These are phyloP conservation scores for Potentilla sterilis DNA, from an alignment of 306 rosid species.

Conservation along the genomic window DNA sequence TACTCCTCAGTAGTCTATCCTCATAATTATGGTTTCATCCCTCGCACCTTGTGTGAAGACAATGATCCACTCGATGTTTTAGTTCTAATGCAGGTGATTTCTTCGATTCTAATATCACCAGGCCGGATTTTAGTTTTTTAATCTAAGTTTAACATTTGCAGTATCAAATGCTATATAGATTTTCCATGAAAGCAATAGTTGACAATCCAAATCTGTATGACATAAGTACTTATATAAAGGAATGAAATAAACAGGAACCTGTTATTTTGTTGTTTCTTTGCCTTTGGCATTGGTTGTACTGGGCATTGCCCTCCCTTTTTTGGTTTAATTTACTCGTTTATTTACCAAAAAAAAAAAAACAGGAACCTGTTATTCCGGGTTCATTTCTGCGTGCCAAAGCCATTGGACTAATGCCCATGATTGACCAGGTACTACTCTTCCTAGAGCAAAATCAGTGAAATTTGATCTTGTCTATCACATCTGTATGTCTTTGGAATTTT, in stretches of 20 bases:
- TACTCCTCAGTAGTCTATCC: conserved; percentile 94
- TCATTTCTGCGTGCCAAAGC: conserved; percentile 73
- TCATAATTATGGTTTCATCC: conserved; percentile 91
- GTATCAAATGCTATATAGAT: not conserved
- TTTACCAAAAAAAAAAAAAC: too few relatives aligned
- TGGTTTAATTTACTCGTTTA: too few relatives aligned
- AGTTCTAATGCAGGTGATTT: conserved; percentile 88
- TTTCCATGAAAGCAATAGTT: not conserved
- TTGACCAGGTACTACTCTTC: conserved; percentile 61
- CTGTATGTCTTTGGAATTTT: not conserved
- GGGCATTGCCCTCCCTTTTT: too few relatives aligned
- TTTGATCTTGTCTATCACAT: not conserved
- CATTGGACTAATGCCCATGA: conserved; percentile 88
- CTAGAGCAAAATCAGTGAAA: conserved; percentile 11
- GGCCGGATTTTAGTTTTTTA: not conserved
- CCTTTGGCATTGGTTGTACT: too few relatives aligned
- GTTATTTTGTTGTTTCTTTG: too few relatives aligned
- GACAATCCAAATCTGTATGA: not conserved
- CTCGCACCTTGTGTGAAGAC: conserved; percentile 95
- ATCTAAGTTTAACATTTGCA: not conserved
- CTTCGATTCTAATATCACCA: not conserved
- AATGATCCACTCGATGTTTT: conserved; percentile 92
- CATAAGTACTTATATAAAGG: conserved; percentile 12
- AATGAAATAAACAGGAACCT: conserved; percentile 55
- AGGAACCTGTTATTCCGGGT: conserved; percentile 86